Conservation (phyloP, 805 yeast species). For the Candida maris region DNA sequence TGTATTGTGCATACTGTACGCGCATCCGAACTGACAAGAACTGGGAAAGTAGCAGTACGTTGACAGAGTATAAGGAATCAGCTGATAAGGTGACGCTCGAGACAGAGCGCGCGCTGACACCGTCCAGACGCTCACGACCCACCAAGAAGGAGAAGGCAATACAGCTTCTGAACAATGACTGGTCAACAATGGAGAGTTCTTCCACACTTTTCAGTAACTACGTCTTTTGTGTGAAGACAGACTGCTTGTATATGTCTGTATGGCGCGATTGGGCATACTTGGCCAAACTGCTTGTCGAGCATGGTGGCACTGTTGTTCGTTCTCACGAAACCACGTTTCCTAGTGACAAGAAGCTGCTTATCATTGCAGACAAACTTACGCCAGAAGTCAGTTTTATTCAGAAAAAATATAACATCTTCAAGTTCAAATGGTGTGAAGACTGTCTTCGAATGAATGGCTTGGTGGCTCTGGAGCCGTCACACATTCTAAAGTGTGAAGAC, state of each 20-base stretch:
- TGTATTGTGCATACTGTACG: slow-evolving; percentile 74
- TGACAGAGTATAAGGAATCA: slow-evolving; percentile 44
- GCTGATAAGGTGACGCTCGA: slow-evolving; percentile 18
- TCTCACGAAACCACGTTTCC: slow-evolving; percentile 29
- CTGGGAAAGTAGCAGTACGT: slow-evolving; percentile 50
- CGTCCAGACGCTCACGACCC: slow-evolving; percentile 24
- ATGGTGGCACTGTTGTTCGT: slow-evolving; percentile 49
- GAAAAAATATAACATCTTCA: slow-evolving; percentile 52
- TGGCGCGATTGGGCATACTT: slow-evolving; percentile 36
- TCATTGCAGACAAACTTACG: slow-evolving; percentile 38
- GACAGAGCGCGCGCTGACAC: slow-evolving; percentile 16
- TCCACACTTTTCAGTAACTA: slow-evolving; percentile 40
- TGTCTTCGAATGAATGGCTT: slow-evolving; percentile 43
- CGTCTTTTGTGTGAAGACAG: slow-evolving; percentile 53
- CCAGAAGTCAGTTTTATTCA: slow-evolving; percentile 36
- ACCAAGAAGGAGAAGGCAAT: slow-evolving; percentile 18
- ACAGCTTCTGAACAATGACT: slow-evolving; percentile 12
- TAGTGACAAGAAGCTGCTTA: slow-evolving; percentile 21
- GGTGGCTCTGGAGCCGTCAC: slow-evolving; percentile 57
- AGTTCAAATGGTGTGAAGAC: slow-evolving; percentile 71
- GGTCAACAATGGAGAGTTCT: not conserved
- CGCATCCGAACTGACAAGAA: slow-evolving; percentile 66
- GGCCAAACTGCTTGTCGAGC: slow-evolving; percentile 33
- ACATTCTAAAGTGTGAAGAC: slow-evolving; percentile 45
- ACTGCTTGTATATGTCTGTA: slow-evolving; percentile 29